Conservation (phyloP, 202 grass and related monocot species). For the Dendrocalamus latiflorus region DNA sequence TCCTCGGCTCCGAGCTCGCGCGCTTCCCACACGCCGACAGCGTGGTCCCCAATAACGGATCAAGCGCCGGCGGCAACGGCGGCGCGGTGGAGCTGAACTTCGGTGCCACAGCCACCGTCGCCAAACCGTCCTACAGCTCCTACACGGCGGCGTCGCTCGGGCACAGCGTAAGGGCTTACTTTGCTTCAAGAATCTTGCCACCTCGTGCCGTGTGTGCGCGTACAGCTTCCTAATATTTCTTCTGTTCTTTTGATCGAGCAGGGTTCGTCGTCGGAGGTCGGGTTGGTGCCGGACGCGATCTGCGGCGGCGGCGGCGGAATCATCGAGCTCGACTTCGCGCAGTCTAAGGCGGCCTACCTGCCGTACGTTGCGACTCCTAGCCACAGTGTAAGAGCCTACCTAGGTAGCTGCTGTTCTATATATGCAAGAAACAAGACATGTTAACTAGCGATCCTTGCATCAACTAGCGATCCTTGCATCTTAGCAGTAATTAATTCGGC, state of each 20-base stretch:
- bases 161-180: constrained; percentile 45
- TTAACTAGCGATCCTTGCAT: neutral
- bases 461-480: neutral
- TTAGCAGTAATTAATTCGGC: neutral
- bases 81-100: constrained; percentile 26
- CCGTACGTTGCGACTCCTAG: constrained; percentile 20
- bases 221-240: neutral
- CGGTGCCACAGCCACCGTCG: neutral
- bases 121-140: constrained; percentile 52
- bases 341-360: constrained; percentile 36
- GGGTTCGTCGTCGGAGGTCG: constrained; percentile 71
- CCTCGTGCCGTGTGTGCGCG: neutral
- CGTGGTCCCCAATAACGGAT: constrained; percentile 28
- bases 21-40: constrained; percentile 36
- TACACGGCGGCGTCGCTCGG: constrained; percentile 52
- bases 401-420: neutral
- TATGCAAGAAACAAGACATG: neutral
- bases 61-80: neutral
- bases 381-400: constrained; percentile 32
- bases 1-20: constrained; percentile 44
- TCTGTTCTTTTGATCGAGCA: constrained; percentile 10
- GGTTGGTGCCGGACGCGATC: constrained; percentile 58
- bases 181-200: too few relatives aligned
- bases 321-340: constrained; percentile 50
- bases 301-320: constrained; percentile 24